Base-by-base conservation (phyloP, 2,329 filamentous ascomycete species). In the Aspergillus quadrilineatus region DNA sequence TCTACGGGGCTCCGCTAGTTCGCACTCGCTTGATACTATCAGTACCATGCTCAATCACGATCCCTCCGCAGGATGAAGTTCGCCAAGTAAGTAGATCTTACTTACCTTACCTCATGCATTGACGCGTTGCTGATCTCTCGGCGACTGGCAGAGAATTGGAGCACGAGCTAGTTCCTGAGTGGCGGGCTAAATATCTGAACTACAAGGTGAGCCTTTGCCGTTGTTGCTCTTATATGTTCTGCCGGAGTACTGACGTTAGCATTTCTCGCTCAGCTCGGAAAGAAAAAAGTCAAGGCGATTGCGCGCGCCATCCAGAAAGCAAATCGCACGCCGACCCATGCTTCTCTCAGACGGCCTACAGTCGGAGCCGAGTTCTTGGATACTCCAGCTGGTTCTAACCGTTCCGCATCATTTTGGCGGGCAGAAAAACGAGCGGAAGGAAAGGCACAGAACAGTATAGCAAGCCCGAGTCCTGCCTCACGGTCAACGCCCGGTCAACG, bases 181-280 rank as follows among this genome's bases (percentile, higher is more conserved):
- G 93, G 93, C 86, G 89, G 68, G 84, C 87, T 73, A 96, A 96
- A 75, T 97, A 97, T 74, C 83, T 97, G 65, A 86, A 97, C 75
- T 97, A 97, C 81, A 96, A 96, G 82, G 86, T 86, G 55, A 53
- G 73, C 14, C 15, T 36, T 45, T 28, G 0, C 30, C 6, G 12
- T 28, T n/a, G 9, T 15, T n/a, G 14, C 34, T 7, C 10, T 30
- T 6, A 34, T 4, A 17, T n/a, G n/a, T 34, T 1, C n/a, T 30
- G 50, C 15, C 14, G 7, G 4, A 10, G 22, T 53, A 30, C 56
- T 63, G 46, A 56, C 22, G 15, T 26, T 50, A 39, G 66, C 14
- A 63, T 52, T 15, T 22, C 43, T 26, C 22, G 50, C 59, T 59
- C 65, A 87, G 83, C 68, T 71, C 48, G 93, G 92, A 59, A 97